Evolutionary conservation across 1,139 yeast genomes (phyloP), one percentile per base, ranked within the genome.

Genomic region (Pichia sp.): DNA sequence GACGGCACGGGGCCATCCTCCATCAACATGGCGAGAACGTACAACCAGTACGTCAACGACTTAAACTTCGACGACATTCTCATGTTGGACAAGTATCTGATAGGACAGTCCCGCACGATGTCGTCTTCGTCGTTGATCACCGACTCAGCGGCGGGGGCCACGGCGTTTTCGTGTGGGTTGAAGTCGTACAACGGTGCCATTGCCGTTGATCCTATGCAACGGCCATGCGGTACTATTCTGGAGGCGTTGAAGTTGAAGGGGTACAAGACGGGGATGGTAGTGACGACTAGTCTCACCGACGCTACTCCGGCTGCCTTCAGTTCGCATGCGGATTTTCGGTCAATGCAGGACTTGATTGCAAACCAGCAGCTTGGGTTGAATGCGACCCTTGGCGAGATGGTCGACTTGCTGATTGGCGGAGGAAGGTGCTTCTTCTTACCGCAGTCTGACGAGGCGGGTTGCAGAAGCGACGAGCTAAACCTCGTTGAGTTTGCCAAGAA

Each of bases 1-100:
- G 97, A 90, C 69, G 96, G 97, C 30, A 88, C 89, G 86, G 96
- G 96, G 0, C 95, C 96, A 1, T 86, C 95, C 0, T 84, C 93
- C 3, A 69, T 89, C 57, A 82, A 90, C 6, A 71, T 89, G 66
- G 83, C 96, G 1, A 78, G 96, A 62, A 79, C 85, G 19, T 89
- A 78, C 71, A 77, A 78, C 55, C 95, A 88, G 67, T 72, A 70
- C 61, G 71, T 80, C 50, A 81, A 85, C 52, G 70, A 71, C 4
- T 72, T 85, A 48, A 68, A 78, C 2, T 70, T 74, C 48, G 77
- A 79, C 61, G 85, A 84, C 61, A 70, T 78, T 32, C 75, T 90
- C 59, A 70, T 74, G 10, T 66, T 90, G 45, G 97, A 90, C 67
- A 71, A 79, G 54, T 80, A 82, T 66, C 71, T 88, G 45, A 76